Conservation (phyloP, 768 basidiomycete species). For the Boletus pseudopeckii region DNA sequence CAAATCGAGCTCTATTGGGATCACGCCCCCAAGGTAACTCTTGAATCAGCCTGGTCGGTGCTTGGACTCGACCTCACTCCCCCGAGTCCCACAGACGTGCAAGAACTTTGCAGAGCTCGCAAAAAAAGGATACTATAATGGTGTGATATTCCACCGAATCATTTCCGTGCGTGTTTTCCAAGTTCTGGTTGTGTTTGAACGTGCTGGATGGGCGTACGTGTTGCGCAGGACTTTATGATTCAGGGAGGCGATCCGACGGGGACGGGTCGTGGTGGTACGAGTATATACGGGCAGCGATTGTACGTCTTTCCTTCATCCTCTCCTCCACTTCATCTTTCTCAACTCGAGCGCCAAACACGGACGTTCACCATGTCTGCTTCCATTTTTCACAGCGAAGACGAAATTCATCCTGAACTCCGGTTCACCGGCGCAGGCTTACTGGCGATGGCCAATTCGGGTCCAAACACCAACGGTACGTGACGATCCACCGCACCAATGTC, state of each 20-base stretch:
- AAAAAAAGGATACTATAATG: constrained; percentile 92
- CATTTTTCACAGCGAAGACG: constrained; percentile 68
- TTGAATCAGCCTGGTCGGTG: neutral
- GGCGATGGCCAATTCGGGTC: constrained; percentile 96
- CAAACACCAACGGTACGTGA: constrained; percentile 74
- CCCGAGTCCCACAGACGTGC: constrained; percentile 63
- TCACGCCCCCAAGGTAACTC: constrained; percentile 71
- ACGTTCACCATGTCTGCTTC: neutral
- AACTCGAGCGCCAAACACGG: too few species aligned
- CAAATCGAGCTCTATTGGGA: constrained; percentile 91
- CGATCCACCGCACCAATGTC: neutral
- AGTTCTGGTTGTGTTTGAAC: neutral
- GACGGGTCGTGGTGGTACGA: constrained; percentile 88
- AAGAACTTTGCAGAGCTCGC: constrained; percentile 91
- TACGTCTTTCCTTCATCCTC: constrained; percentile 33
- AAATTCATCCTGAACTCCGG: constrained; percentile 83
- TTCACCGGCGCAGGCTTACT: constrained; percentile 97
- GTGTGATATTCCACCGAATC: constrained; percentile 86
- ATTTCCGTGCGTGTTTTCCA: constrained; percentile 54
- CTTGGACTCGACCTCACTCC: neutral
- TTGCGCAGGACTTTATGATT: constrained; percentile 87
- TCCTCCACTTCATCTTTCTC: neutral
- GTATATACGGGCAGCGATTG: constrained; percentile 89
- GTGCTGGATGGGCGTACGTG: neutral
- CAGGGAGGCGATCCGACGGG: constrained; percentile 96